Conservation (phyloP, 2,329 filamentous ascomycete species). For the Aspergillus sp. region DNA sequence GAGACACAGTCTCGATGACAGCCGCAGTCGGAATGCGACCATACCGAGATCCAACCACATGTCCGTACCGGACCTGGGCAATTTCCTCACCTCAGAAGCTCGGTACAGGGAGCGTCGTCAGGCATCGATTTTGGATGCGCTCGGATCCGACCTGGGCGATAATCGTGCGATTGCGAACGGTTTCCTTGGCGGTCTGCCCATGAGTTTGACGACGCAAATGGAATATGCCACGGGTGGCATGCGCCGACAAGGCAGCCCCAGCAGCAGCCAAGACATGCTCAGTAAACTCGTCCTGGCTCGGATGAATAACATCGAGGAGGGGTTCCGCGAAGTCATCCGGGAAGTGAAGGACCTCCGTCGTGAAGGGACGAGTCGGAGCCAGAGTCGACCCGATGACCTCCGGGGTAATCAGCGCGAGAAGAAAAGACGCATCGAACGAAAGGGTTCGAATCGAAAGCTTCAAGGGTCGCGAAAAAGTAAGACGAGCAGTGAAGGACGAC, state of each 20-base stretch:
- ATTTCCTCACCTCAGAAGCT: slow-evolving; percentile 49
- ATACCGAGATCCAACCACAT: slow-evolving; percentile 53
- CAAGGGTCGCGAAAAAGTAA: slow-evolving; percentile 18
- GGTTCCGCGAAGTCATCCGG: slow-evolving; percentile 80
- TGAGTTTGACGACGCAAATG: slow-evolving; percentile 80
- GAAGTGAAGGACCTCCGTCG: slow-evolving; percentile 67
- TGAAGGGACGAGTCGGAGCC: slow-evolving; percentile 35
- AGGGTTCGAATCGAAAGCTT: slow-evolving; percentile 19
- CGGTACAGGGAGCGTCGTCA: slow-evolving; percentile 38
- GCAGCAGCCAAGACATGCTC: slow-evolving; percentile 68
- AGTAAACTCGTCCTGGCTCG: slow-evolving; percentile 77
- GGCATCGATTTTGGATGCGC: slow-evolving; percentile 69
- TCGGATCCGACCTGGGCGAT: slow-evolving; percentile 70
- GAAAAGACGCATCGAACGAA: slow-evolving; percentile 26
- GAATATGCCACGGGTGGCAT: slow-evolving; percentile 66
- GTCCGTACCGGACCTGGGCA: slow-evolving; percentile 55
- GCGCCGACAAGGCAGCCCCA: slow-evolving; percentile 42
- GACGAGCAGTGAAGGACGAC: slow-evolving; percentile 17
- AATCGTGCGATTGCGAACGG: slow-evolving; percentile 60
- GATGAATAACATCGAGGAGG: slow-evolving; percentile 91
- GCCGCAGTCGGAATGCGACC: slow-evolving; percentile 57
- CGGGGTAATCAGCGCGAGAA: slow-evolving; percentile 21
- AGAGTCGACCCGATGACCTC: slow-evolving; percentile 26
- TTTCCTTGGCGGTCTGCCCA: slow-evolving; percentile 63
- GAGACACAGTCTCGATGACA: slow-evolving; percentile 29